Conservation (phyloP, 2,329 filamentous ascomycete genomes). For the Aspergillus floridensis region DNA sequence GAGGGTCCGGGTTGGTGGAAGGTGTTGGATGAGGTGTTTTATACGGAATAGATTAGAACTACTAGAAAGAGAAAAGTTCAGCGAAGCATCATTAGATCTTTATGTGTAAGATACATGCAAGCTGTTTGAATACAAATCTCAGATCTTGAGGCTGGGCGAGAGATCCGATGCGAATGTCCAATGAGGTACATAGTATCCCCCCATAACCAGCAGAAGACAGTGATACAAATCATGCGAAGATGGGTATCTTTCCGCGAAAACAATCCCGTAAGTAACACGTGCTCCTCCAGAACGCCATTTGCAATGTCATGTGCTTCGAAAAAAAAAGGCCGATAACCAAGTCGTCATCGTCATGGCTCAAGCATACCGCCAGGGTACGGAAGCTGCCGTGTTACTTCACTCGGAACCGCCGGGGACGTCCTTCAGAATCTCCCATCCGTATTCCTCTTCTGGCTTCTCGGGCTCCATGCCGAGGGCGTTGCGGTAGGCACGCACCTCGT, state of each 20-base stretch:
- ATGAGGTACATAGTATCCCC: background rate
- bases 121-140: background rate
- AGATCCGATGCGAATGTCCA: background rate
- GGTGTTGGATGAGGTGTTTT: conserved; percentile 35
- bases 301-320: conserved; percentile 9
- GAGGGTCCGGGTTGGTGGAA: conserved; percentile 40
- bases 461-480: conserved; percentile 49
- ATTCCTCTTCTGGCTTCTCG: conserved; percentile 50
- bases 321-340: conserved; percentile 6
- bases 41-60: conserved; percentile 23
- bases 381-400: conserved; percentile 26
- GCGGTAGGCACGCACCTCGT: conserved; percentile 49
- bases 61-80: background rate
- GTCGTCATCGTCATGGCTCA: conserved; percentile 21
- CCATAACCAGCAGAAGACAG: conserved; percentile 2
- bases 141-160: background rate
- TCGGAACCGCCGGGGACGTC: conserved; percentile 38
- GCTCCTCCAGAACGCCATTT: conserved; percentile 25
- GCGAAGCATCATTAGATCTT: background rate
- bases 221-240: conserved; percentile 19
- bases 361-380: conserved; percentile 7
- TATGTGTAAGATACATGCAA: background rate
- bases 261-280: conserved; percentile 15
- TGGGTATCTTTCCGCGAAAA: conserved; percentile 27
- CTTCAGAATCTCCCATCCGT: conserved; percentile 49